Base-by-base conservation (phyloP, 345 rosid species). In the Hypericum perforatum region DNA sequence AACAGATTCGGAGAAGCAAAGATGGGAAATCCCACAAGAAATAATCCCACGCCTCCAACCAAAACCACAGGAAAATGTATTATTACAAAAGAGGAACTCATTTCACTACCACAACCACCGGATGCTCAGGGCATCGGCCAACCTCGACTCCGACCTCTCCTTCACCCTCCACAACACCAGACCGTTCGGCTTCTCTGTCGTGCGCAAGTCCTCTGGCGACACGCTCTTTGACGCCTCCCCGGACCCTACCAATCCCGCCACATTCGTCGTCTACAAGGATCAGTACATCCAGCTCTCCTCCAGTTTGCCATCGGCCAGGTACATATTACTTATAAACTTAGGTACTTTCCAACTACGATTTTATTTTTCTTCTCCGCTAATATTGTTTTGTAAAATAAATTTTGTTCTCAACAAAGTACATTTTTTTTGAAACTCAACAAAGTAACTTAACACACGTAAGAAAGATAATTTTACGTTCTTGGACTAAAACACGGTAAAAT, bases 231-330 rank as follows among this genome's bases (percentile, higher is more conserved):
- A 79, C 56, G 16, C 84, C 0, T 61, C 78, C 6, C 74, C 85
- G 5, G 39, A 49, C 40, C 4, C 47, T 2, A 49, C 73, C 5
- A 52, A 81, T 39, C 12, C 82, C 0, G 38, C 16, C 57, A 63
- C 77, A 22, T 71, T 63, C 60, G 57, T 84, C 7, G 58, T 84
- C 49, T 87, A 79, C 68, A 84, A 87, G 70, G 89, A 87, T 53
- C 92, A 87, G 49, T 87, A 78, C 62, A 71, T 87, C 40, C 83
- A 79, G 47, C 71, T 87, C 55, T 66, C 83, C 37, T 79, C 92
- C 1, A 51, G 78, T 0, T 78, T 87, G 12, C 89, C 92, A 22
- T 22, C 32, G 32, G 32, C 32, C 4, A 22, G 32, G 32, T 22
- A 22, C 32, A 22, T 22, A 22, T 22, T 22, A 22, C 32, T 22